These are phyloP conservation scores for Sequoia sempervirens DNA, from an alignment of 75 land plant species.

Conservation along the genomic window DNA sequence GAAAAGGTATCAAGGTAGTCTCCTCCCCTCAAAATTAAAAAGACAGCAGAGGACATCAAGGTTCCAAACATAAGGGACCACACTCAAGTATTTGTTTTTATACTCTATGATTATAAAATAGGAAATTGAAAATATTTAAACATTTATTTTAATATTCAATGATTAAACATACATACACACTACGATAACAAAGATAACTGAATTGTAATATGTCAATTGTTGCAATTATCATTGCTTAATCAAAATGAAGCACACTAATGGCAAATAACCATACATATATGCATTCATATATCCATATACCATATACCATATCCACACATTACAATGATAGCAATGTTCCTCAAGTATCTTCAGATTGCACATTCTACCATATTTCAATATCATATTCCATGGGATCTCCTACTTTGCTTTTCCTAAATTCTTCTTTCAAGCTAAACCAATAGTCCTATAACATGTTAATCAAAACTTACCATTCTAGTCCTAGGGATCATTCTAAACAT, in stretches of 20 bases:
- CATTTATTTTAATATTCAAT: neutral
- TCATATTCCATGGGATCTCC: neutral
- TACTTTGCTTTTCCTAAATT: neutral
- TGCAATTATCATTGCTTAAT: neutral
- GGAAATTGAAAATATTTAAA: neutral
- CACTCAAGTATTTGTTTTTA: neutral
- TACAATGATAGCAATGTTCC: neutral
- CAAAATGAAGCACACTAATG: neutral
- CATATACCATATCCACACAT: neutral
- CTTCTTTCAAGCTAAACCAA: constrained; percentile 1
- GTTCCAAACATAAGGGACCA: neutral
- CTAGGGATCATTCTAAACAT: neutral
- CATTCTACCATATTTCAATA: neutral
- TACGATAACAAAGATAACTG: neutral
- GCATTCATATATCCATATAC: neutral
- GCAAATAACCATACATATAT: neutral
- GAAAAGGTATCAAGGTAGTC: neutral
- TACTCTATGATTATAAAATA: neutral
- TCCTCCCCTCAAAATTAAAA: neutral
- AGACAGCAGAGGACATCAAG: neutral
- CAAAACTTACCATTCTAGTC: constrained; percentile 7
- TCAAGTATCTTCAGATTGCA: neutral
- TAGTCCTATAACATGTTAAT: neutral
- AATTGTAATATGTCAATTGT: neutral
- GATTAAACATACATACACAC: neutral